phyloP scores from a whole-genome alignment of 441 rosid genomes.

The Adansonia gregorii region DNA sequence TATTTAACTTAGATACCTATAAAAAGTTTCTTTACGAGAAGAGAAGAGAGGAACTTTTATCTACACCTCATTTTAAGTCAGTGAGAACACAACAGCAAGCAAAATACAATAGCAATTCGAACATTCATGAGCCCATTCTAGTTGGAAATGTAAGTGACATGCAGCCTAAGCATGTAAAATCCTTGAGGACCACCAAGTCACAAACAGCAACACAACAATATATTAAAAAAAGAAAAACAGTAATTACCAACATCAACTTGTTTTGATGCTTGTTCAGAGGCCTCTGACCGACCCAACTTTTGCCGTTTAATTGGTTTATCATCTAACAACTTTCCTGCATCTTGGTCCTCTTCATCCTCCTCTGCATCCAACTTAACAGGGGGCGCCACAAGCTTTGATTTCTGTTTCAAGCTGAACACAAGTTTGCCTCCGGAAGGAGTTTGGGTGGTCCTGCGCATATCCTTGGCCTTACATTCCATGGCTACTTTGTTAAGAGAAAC shows the following conservation, averaged over 20 bases:
- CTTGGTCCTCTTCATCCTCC: constrained; percentile 78
- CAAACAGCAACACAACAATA: constrained; percentile 15
- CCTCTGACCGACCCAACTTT: constrained; percentile 58
- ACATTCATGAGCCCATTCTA: not conserved
- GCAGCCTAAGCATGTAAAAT: constrained; percentile 22
- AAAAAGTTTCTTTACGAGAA: not conserved
- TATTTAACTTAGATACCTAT: constrained; percentile 26
- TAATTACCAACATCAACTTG: constrained; percentile 83
- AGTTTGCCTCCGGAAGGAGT: constrained; percentile 73
- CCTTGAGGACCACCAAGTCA: constrained; percentile 33
- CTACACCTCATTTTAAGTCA: constrained; percentile 1
- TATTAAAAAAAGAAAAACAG: constrained; percentile 40
- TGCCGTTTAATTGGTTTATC: constrained; percentile 66
- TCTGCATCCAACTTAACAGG: constrained; percentile 81
- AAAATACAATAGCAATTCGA: not conserved
- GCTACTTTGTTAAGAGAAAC: constrained; percentile 42
- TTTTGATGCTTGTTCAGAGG: constrained; percentile 49
- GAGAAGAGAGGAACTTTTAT: not conserved
- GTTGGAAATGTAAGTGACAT: not conserved
- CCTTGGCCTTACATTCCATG: constrained; percentile 52
- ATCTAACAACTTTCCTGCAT: constrained; percentile 45
- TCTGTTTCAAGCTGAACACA: constrained; percentile 94
- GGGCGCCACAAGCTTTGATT: constrained; percentile 85
- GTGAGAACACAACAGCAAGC: not conserved
- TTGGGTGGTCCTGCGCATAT: constrained; percentile 43